Evolutionary conservation across 768 basidiomycete species (phyloP).

Genomic region (Xerocomellus dryophilus): DNA sequence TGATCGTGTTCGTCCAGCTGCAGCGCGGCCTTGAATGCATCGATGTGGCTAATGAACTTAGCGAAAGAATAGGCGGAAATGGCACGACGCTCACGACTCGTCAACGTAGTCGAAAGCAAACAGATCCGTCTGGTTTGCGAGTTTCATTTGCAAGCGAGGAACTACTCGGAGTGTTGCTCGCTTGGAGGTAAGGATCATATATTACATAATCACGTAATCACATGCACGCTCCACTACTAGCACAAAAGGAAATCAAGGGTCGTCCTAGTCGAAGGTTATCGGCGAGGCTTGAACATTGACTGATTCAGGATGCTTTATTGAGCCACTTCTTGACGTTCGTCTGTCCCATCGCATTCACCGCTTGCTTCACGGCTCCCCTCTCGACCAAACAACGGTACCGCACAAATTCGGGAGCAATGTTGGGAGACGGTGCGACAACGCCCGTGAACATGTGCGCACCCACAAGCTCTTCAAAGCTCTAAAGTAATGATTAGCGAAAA

Average conservation of each 20-base stretch:
- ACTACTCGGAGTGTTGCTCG: neutral
- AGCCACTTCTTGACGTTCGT: constrained; percentile 79
- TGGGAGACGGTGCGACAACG: constrained; percentile 45
- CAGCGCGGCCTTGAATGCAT: constrained; percentile 76
- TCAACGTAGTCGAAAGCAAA: constrained; percentile 62
- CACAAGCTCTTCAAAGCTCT: constrained; percentile 80
- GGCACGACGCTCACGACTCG: constrained; percentile 54
- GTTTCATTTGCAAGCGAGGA: constrained; percentile 10
- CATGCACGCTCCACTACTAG: no score
- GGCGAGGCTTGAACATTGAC: no score
- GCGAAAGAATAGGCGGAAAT: neutral
- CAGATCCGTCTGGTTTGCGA: constrained; percentile 9
- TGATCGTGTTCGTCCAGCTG: constrained; percentile 49
- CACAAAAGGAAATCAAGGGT: no score
- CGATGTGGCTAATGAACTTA: constrained; percentile 51
- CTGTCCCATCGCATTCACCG: constrained; percentile 63
- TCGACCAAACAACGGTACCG: constrained; percentile 69
- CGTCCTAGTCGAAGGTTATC: no score
- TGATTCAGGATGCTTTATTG: constrained; percentile 41
- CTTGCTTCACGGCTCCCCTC: constrained; percentile 62
- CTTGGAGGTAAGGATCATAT: neutral
- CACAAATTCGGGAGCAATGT: constrained; percentile 63
- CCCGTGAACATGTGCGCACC: constrained; percentile 54
- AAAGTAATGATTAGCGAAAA: neutral
- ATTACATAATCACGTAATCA: constrained; percentile 23